Evolutionary conservation across 208 protist genomes (phyloP).

Genomic region (Acanthamoeba royreba): DNA sequence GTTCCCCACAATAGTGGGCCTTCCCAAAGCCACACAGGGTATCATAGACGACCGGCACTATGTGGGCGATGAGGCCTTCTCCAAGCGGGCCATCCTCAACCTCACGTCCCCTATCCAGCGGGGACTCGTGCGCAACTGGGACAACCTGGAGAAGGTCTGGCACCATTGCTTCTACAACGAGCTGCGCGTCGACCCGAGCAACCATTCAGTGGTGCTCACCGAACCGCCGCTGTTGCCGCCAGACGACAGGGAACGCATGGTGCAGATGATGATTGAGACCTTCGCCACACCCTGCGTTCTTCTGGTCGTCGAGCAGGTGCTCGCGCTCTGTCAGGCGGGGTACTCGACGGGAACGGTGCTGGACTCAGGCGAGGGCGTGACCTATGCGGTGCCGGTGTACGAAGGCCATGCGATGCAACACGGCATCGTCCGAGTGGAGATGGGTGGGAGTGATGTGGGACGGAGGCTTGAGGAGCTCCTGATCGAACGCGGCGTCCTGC

Average conservation of each 20-base stretch:
- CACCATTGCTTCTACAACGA: conserved; percentile 67
- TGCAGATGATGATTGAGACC: conserved; percentile 82
- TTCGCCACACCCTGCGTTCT: conserved; percentile 80
- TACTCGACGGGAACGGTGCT: background rate
- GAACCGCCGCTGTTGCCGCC: conserved; percentile 85
- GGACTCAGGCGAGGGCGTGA: background rate
- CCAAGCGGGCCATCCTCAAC: conserved; percentile 73
- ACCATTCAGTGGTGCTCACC: conserved; percentile 90
- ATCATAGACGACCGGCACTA: conserved; percentile 73
- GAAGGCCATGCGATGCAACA: background rate
- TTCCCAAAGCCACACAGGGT: conserved; percentile 67
- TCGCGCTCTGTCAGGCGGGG: conserved; percentile 52
- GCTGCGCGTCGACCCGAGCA: conserved; percentile 63
- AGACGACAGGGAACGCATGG: conserved; percentile 84
- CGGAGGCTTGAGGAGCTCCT: background rate
- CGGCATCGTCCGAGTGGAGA: background rate
- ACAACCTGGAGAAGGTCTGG: no score
- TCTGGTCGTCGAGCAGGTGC: conserved; percentile 91
- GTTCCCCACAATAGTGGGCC: conserved; percentile 82
- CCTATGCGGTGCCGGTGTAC: background rate
- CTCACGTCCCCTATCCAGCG: conserved; percentile 63
- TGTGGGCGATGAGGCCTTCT: conserved; percentile 80
- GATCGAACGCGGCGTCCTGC: conserved; percentile 21
- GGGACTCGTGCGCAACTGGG: conserved; percentile 73
- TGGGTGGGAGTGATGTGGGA: background rate